Percentiles rank a stretch among this genome's conserved stretches.
Conservation (phyloP, 192 early-diverging fungal species). For the Podila minutissima region DNA sequence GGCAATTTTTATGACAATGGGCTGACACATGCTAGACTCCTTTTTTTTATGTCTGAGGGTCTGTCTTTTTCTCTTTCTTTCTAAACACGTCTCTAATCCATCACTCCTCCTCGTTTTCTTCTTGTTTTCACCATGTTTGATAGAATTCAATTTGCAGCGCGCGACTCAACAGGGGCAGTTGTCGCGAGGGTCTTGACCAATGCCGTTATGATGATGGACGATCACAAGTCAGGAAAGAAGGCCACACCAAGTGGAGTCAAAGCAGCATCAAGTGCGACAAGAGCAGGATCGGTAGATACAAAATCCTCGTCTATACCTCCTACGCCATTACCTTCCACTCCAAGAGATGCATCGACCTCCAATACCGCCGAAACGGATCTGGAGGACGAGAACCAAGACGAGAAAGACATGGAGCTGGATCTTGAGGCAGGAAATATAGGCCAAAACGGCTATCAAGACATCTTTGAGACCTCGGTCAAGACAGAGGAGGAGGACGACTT, state of each 20-base stretch:
- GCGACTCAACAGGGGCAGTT: constrained; percentile 65
- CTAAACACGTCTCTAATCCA: not conserved
- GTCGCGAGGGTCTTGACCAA: constrained; percentile 78
- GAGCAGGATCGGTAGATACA: not conserved
- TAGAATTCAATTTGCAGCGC: constrained; percentile 77
- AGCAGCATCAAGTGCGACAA: not conserved
- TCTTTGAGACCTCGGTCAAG: constrained; percentile 2
- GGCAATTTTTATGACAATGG: too few relatives aligned
- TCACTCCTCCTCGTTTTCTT: not conserved
- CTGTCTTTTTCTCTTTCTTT: not conserved
- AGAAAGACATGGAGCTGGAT: constrained; percentile 12
- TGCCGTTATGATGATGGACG: constrained; percentile 90
- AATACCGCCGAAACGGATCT: not conserved
- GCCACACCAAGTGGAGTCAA: not conserved
- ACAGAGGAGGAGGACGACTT: constrained; percentile 10
- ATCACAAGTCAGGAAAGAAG: constrained; percentile 84
- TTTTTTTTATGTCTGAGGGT: not conserved
- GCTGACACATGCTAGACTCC: not conserved
- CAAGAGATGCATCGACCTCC: not conserved
- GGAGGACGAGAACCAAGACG: not conserved
- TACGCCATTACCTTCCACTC: not conserved
- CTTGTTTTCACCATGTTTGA: not conserved
- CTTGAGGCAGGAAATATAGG: constrained; percentile 8
- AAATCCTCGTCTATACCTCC: not conserved
- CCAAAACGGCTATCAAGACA: not conserved